Evolutionary conservation across 1,139 yeast genomes (phyloP).

Genomic region (Debaryomyces udenii): DNA sequence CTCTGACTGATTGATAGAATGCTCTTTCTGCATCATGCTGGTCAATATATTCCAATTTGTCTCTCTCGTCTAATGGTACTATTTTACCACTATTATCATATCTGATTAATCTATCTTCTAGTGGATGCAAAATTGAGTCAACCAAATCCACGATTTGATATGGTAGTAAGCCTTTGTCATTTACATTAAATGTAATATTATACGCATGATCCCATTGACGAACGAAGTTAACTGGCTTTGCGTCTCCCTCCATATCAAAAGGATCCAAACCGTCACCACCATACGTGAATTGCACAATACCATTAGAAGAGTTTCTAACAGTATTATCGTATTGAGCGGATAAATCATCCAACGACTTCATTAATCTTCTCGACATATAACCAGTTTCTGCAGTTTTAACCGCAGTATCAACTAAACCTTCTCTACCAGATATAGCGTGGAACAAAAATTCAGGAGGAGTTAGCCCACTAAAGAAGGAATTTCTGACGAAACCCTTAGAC

Average conservation of each 20-base stretch:
- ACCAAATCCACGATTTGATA: constrained; percentile 63
- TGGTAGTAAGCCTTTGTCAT: constrained; percentile 67
- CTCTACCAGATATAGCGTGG: constrained; percentile 99
- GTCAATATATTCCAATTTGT: constrained; percentile 66
- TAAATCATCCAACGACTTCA: constrained; percentile 97
- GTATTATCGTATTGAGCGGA: constrained; percentile 93
- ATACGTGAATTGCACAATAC: constrained; percentile 95
- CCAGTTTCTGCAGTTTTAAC: constrained; percentile 99
- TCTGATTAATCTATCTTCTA: constrained; percentile 62
- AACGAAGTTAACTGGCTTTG: constrained; percentile 88
- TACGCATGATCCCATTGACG: constrained; percentile 95
- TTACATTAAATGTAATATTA: constrained; percentile 64
- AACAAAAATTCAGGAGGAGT: constrained; percentile 96
- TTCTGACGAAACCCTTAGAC: constrained; percentile 95
- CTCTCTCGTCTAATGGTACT: constrained; percentile 45
- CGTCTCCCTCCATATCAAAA: constrained; percentile 98
- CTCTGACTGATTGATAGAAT: constrained; percentile 74
- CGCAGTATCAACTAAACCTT: constrained; percentile 98
- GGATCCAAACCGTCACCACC: constrained; percentile 99
- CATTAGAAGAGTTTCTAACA: constrained; percentile 91
- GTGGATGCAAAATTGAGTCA: constrained; percentile 59
- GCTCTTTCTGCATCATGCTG: constrained; percentile 84
- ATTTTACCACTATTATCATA: constrained; percentile 73
- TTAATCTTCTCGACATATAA: constrained; percentile 97
- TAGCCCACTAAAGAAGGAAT: constrained; percentile 91